phyloP scores from a whole-genome alignment of 805 yeast genomes.

The Wickerhamomyces canadensis region DNA sequence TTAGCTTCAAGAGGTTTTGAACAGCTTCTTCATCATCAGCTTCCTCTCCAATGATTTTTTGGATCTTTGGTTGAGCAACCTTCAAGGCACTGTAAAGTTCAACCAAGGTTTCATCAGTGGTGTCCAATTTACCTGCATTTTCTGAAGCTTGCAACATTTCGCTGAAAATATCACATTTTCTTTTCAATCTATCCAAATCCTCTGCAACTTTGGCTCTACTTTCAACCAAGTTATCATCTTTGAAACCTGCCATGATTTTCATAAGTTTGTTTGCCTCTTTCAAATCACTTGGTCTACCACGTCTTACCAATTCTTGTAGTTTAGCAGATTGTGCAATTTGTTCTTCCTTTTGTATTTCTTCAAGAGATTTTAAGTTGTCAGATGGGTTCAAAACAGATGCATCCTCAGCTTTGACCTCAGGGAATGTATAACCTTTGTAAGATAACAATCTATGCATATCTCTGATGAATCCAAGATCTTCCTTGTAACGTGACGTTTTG shows the following conservation, averaged over 20 bases:
- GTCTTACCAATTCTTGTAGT: conserved; percentile 88
- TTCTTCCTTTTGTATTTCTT: conserved; percentile 90
- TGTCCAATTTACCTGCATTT: conserved; percentile 33
- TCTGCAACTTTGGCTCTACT: conserved; percentile 75
- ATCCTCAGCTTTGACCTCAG: conserved; percentile 85
- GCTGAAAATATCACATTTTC: conserved; percentile 80
- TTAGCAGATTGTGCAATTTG: conserved; percentile 90
- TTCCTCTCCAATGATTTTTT: conserved; percentile 79
- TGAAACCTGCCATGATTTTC: conserved; percentile 98
- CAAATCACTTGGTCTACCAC: conserved; percentile 93
- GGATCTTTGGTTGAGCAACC: conserved; percentile 80
- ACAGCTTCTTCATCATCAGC: conserved; percentile 64
- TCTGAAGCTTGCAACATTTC: conserved; percentile 70
- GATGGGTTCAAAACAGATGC: conserved; percentile 90
- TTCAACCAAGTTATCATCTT: conserved; percentile 61
- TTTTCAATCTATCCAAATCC: conserved; percentile 75
- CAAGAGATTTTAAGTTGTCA: conserved; percentile 80
- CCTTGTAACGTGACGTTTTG: conserved; percentile 81
- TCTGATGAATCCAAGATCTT: conserved; percentile 84
- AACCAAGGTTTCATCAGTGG: conserved; percentile 57
- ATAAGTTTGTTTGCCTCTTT: conserved; percentile 94
- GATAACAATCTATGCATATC: conserved; percentile 92
- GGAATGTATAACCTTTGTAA: conserved; percentile 90
- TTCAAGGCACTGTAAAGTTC: conserved; percentile 78
- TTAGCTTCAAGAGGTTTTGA: conserved; percentile 56